Evolutionary conservation across 768 basidiomycete genomes (phyloP).

Genomic region (Pulveroboletus sp.): DNA sequence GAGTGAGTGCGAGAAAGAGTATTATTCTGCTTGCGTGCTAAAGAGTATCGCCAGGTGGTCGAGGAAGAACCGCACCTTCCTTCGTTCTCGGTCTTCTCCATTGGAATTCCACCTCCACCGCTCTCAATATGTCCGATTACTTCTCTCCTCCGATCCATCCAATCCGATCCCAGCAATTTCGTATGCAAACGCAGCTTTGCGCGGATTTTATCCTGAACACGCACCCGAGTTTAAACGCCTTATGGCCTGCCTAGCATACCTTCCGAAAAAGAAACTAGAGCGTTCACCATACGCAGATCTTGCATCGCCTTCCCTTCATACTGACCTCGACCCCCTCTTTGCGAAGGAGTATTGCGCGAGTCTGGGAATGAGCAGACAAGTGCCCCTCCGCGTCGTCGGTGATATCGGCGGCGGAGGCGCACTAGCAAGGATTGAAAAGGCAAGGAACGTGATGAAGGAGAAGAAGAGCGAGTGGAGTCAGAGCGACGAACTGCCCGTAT

Average conservation of each 20-base stretch:
- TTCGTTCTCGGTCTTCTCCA: conserved; percentile 68
- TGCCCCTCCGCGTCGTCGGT: conserved; percentile 84
- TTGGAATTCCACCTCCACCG: conserved; percentile 91
- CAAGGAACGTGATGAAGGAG: conserved; percentile 89
- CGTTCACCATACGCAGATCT: conserved; percentile 75
- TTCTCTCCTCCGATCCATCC: conserved; percentile 61
- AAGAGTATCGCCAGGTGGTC: conserved; percentile 66
- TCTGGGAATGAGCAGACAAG: conserved; percentile 85
- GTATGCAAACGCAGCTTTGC: conserved; percentile 70
- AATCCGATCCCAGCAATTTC: conserved; percentile 58
- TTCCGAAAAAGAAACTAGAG: conserved; percentile 66
- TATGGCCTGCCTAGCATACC: conserved; percentile 64
- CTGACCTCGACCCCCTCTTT: conserved; percentile 80
- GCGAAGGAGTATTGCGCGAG: conserved; percentile 86
- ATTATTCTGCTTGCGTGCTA: background rate
- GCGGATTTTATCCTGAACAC: conserved; percentile 63
- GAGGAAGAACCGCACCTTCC: conserved; percentile 57
- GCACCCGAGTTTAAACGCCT: conserved; percentile 65
- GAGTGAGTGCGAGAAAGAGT: conserved; percentile 43
- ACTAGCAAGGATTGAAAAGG: conserved; percentile 90
- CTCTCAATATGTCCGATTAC: conserved; percentile 81
- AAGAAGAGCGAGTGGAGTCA: conserved; percentile 92
- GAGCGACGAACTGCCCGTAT: conserved; percentile 83
- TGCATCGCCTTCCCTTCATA: conserved; percentile 66
- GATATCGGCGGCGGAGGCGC: conserved; percentile 94